Conservation (phyloP, 306 rosid genomes). For the Citrullus mucosospermus region DNA sequence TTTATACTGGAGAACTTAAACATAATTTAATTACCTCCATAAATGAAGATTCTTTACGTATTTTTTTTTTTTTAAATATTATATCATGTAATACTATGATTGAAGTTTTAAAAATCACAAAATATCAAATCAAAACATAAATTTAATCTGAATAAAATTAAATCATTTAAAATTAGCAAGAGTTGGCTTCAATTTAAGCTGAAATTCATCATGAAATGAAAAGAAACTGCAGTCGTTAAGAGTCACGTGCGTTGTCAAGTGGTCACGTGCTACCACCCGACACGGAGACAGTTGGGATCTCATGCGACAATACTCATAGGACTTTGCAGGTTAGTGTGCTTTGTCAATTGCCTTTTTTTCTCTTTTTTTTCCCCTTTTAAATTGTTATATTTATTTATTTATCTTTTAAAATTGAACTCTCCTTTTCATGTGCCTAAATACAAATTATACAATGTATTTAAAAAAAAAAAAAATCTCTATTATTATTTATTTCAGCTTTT, state of each 20-base stretch:
- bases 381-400: not conserved
- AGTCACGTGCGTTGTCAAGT: conserved; percentile 1
- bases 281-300: conserved; percentile 14
- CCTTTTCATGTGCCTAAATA: not conserved
- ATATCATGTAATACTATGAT: too few relatives aligned
- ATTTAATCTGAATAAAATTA: not conserved
- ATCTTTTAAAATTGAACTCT: not conserved
- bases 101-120: not conserved
- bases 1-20: too few relatives aligned
- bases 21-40: too few relatives aligned
- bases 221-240: not conserved
- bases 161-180: not conserved
- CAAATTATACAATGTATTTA: not conserved
- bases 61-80: too few relatives aligned
- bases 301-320: conserved; percentile 12
- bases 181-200: not conserved
- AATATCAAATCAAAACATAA: not conserved
- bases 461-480: not conserved
- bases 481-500: conserved; percentile 4
- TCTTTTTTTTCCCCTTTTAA: not conserved
- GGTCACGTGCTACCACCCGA: conserved; percentile 6
- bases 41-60: too few relatives aligned
- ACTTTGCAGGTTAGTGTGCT: not conserved
- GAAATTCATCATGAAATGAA: not conserved
- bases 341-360: not conserved